These are phyloP conservation scores for Mucor racemosus DNA, from an alignment of 371 early-diverging fungal species.

Conservation along the genomic window DNA sequence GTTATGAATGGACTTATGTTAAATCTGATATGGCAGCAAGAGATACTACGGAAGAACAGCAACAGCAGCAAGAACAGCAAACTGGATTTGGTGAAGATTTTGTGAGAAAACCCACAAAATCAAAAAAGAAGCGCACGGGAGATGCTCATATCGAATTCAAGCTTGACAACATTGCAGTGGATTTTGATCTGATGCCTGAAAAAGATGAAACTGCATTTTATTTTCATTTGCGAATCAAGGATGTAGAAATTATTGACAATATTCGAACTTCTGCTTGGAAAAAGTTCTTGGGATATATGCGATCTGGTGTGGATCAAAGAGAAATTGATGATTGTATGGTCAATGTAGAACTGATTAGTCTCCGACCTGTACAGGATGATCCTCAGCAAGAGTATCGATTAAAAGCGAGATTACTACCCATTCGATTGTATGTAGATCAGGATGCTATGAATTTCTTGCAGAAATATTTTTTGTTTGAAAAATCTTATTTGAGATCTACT, in stretches of 20 bases:
- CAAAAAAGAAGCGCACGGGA: conserved; percentile 3
- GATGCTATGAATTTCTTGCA: conserved; percentile 89
- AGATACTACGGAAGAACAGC: neutral
- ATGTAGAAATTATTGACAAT: conserved; percentile 82
- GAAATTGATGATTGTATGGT: conserved; percentile 74
- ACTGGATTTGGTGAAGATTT: conserved; percentile 13
- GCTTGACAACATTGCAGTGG: conserved; percentile 54
- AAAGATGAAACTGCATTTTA: conserved; percentile 54
- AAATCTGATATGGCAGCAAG: conserved; percentile 22
- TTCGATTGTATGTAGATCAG: conserved; percentile 92
- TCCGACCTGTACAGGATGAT: conserved; percentile 62
- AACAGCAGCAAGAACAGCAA: conserved; percentile 8
- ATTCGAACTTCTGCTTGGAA: conserved; percentile 77
- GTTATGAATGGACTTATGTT: conserved; percentile 57
- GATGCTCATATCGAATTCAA: conserved; percentile 61
- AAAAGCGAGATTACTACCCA: conserved; percentile 73
- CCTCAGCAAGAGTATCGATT: conserved; percentile 64
- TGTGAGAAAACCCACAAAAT: neutral
- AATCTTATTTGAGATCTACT: conserved; percentile 35
- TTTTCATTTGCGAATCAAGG: conserved; percentile 56
- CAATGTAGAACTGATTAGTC: conserved; percentile 62
- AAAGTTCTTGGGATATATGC: conserved; percentile 74
- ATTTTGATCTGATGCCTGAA: conserved; percentile 62
- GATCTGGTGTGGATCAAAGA: conserved; percentile 51
- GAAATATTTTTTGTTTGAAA: conserved; percentile 74